Base-by-base conservation (phyloP, 2,329 filamentous ascomycete species). In the Escovopsis sp. region DNA sequence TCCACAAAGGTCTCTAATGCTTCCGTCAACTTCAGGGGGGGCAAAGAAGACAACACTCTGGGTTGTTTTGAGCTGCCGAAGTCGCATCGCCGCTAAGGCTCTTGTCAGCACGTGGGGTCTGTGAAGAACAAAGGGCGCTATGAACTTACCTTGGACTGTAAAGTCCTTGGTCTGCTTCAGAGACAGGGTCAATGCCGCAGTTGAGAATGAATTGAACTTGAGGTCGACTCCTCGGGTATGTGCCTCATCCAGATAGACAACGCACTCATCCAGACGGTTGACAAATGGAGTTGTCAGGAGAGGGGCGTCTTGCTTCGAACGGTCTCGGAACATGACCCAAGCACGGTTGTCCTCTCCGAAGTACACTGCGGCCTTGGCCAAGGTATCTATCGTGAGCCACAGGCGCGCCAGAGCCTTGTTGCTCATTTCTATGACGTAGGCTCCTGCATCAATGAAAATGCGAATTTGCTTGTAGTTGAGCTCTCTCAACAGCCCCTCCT, bases 361-460 rank as follows among this genome's bases (percentile, higher is more conserved):
- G 46, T 66, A 80, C 0, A 80, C 55, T 0, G 71, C 76, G 0
- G 67, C 75, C 1, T 57, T 55, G 0, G 67, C 67, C 2, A 52
- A n/a, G 0, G 33, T 11, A 36, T 76, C 69, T 1, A 66, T 52
- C 0, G 57, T 51, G 0, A 80, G 51, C 75, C 75, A 80, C 1
- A 58, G 55, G 10, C 57, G 58, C 0, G 64, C 74, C 0, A 80
- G 55, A 0, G 57, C 56, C 1, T 53, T 40, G 49, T 78, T 82
- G 45, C 68, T 63, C 61, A 75, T 72, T 49, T 82, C 78, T 0
- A 82, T 53, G 12, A 82, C 73, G 12, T 75, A 70, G 0, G 79
- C 77, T 0, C 79, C 79, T 0, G 75, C 72, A 52, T 82, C 78
- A 1, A 83, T 76, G 0, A 83, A 59, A 0, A 82, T 62, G 0